Conservation (phyloP, 306 rosid species). For the Rubus idaeus region DNA sequence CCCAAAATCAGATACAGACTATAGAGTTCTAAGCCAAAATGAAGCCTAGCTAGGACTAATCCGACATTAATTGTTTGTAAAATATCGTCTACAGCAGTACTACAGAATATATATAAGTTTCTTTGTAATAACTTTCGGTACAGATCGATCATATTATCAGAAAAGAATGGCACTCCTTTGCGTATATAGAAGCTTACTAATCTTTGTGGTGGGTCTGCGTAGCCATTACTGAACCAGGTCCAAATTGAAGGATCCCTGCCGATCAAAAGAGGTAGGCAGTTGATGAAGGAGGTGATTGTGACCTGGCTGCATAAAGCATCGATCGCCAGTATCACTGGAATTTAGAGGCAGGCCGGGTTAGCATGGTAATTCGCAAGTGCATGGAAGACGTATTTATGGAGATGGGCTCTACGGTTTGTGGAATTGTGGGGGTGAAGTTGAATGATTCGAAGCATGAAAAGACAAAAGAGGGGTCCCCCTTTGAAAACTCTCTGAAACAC, state of each 20-base stretch:
- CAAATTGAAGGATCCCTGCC: background rate
- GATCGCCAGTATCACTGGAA: background rate
- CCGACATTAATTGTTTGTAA: background rate
- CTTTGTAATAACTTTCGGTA: too few species aligned
- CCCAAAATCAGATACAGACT: background rate
- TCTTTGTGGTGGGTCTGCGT: background rate
- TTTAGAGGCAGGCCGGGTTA: background rate
- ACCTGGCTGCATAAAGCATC: background rate
- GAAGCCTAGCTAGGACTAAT: background rate
- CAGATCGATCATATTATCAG: background rate
- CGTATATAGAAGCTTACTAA: background rate
- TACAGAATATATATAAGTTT: too few species aligned
- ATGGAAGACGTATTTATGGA: background rate
- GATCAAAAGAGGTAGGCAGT: background rate
- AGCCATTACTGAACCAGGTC: background rate
- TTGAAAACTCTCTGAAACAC: conserved; percentile 24
- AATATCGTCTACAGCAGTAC: background rate
- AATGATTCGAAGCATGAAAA: background rate
- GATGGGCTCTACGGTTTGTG: conserved; percentile 6
- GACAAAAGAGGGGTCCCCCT: background rate
- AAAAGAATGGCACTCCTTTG: background rate
- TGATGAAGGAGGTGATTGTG: background rate
- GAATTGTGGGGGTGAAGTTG: background rate
- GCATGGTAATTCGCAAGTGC: background rate
- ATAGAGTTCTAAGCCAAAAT: background rate